These are phyloP conservation scores for Collybia sordida DNA, from an alignment of 768 basidiomycete genomes.

Conservation along the genomic window DNA sequence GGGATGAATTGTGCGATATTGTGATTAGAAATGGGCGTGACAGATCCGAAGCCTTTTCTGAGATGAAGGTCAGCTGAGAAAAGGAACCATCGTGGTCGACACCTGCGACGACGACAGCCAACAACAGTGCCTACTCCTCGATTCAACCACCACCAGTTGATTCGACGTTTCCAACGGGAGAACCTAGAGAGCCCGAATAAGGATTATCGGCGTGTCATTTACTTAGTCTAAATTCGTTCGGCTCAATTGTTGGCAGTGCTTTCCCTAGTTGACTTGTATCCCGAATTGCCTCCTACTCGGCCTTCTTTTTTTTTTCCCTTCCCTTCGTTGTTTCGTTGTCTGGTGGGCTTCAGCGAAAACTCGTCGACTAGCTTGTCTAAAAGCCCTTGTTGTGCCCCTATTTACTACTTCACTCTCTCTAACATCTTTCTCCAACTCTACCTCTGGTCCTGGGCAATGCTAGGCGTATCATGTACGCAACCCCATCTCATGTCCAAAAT, in stretches of 20 bases:
- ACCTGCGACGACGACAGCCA: slow-evolving; percentile 6
- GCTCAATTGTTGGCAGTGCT: slow-evolving; percentile 7
- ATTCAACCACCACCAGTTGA: too few relatives aligned
- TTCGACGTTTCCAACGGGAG: too few relatives aligned
- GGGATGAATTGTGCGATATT: slow-evolving; percentile 13
- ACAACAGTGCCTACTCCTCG: not conserved
- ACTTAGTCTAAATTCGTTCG: slow-evolving; percentile 5
- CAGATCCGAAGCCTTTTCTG: slow-evolving; percentile 19
- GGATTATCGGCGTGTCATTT: not conserved
- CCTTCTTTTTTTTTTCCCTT: slow-evolving; percentile 17
- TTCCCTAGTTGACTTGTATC: slow-evolving; percentile 10
- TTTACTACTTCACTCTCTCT: slow-evolving; percentile 19
- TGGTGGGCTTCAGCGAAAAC: not conserved
- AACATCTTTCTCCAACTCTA: slow-evolving; percentile 27
- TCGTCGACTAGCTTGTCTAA: slow-evolving; percentile 10
- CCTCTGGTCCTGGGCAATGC: slow-evolving; percentile 47
- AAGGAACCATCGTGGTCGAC: slow-evolving; percentile 5
- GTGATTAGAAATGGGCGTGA: slow-evolving; percentile 16
- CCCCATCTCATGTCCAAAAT: slow-evolving; percentile 46
- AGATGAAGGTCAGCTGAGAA: slow-evolving; percentile 20
- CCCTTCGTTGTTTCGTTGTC: slow-evolving; percentile 14
- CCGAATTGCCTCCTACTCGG: slow-evolving; percentile 14
- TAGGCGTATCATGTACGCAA: slow-evolving; percentile 57
- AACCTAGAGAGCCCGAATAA: not conserved
- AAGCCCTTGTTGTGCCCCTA: slow-evolving; percentile 16